Evolutionary conservation across 768 basidiomycete species (phyloP).

Genomic region (Pleurotus ostreatus): DNA sequence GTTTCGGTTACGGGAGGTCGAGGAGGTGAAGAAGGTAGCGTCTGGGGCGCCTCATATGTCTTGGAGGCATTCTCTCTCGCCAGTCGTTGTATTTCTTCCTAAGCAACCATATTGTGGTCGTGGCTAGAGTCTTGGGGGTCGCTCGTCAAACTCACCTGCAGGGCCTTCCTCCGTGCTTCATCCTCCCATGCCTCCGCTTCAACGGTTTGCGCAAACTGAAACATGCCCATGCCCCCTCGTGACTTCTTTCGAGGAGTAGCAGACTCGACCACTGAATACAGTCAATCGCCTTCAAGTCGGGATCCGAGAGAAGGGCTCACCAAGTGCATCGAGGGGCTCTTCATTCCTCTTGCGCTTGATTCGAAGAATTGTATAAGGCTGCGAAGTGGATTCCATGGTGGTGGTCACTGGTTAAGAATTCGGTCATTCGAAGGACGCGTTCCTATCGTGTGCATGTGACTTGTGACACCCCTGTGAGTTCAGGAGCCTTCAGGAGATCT

Average conservation of each 20-base stretch:
- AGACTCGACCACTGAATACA: conserved; percentile 57
- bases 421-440: no score
- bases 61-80: conserved; percentile 32
- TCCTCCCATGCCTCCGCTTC: conserved; percentile 69
- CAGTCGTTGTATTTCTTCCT: conserved; percentile 59
- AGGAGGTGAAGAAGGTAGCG: conserved; percentile 7
- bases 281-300: conserved; percentile 12
- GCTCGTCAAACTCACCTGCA: conserved; percentile 46
- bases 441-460: no score
- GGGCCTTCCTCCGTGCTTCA: conserved; percentile 46
- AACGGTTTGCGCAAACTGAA: conserved; percentile 79
- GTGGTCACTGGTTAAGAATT: background rate
- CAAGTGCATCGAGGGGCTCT: conserved; percentile 78
- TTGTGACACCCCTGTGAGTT: no score
- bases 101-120: background rate
- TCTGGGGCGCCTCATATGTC: conserved; percentile 10
- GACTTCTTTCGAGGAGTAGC: conserved; percentile 58
- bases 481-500: no score
- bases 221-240: conserved; percentile 53
- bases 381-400: conserved; percentile 14
- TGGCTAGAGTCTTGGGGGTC: background rate
- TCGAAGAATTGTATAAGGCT: conserved; percentile 67
- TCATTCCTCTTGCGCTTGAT: conserved; percentile 83
- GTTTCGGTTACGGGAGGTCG: conserved; percentile 18
- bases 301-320: conserved; percentile 32